phyloP scores from a whole-genome alignment of 257 asterid species.

The Nemophila menziesii region DNA sequence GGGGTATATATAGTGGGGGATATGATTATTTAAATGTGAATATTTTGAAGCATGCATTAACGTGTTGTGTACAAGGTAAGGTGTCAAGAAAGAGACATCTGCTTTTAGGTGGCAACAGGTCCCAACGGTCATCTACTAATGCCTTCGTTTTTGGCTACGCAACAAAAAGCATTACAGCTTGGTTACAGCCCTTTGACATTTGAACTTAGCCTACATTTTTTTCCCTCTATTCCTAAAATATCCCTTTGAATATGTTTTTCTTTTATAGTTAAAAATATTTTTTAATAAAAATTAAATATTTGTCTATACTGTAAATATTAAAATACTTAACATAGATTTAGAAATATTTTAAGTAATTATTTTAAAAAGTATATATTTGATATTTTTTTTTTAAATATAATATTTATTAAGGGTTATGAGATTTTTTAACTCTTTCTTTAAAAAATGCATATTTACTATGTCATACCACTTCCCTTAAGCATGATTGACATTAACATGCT shows the following conservation, averaged over 20 bases:
- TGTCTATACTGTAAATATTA: too few relatives aligned
- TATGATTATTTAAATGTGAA: neutral
- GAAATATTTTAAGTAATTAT: too few relatives aligned
- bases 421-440: too few relatives aligned
- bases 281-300: too few relatives aligned
- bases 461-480: too few relatives aligned
- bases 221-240: slow-evolving; percentile 1
- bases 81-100: slow-evolving; percentile 12
- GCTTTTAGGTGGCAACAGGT: neutral
- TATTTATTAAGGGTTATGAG: too few relatives aligned
- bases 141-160: neutral
- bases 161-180: slow-evolving; percentile 20
- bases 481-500: too few relatives aligned
- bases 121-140: slow-evolving; percentile 11
- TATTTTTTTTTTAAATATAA: too few relatives aligned
- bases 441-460: too few relatives aligned
- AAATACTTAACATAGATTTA: too few relatives aligned
- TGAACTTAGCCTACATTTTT: neutral
- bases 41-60: neutral
- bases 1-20: slow-evolving; percentile 11
- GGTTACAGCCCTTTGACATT: slow-evolving; percentile 7
- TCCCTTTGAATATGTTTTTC: neutral
- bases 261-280: too few relatives aligned
- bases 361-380: too few relatives aligned
- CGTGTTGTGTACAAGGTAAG: slow-evolving; percentile 7